phyloP scores from a whole-genome alignment of 2,329 filamentous ascomycete species.

The Paraphoma sp. region DNA sequence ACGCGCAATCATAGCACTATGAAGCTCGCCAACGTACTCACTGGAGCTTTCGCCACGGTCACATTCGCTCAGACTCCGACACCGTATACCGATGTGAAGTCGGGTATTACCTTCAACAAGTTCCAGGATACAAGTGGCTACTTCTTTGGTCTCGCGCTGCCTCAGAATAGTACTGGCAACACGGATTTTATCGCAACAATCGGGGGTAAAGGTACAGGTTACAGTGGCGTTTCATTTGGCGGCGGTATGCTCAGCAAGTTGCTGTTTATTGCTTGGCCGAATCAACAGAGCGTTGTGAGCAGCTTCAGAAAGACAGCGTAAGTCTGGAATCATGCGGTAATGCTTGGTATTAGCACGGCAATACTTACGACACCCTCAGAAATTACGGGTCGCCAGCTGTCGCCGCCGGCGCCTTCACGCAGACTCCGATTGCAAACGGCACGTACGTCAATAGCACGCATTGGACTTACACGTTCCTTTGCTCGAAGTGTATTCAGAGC shows the following conservation, averaged over 20 bases:
- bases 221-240: constrained; percentile 57
- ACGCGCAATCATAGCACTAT: constrained; percentile 11
- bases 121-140: constrained; percentile 44
- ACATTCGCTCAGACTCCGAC: constrained; percentile 24
- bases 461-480: constrained; percentile 63
- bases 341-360: neutral
- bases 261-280: constrained; percentile 59
- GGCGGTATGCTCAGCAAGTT: constrained; percentile 57
- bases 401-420: constrained; percentile 52
- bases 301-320: constrained; percentile 53
- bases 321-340: constrained; percentile 2
- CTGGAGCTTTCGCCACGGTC: constrained; percentile 13
- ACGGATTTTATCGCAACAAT: constrained; percentile 63
- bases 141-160: constrained; percentile 59
- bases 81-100: constrained; percentile 36
- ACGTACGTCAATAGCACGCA: constrained; percentile 62
- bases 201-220: constrained; percentile 56
- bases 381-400: constrained; percentile 57
- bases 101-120: constrained; percentile 34
- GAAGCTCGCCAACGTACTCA: constrained; percentile 24
- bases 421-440: constrained; percentile 57
- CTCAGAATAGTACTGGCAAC: constrained; percentile 46
- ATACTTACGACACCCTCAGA: constrained; percentile 17
- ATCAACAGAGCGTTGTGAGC: constrained; percentile 53
- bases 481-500: constrained; percentile 43